These are phyloP conservation scores for Macrolepiota albuminosa DNA, from an alignment of 768 basidiomycete genomes.

Conservation along the genomic window DNA sequence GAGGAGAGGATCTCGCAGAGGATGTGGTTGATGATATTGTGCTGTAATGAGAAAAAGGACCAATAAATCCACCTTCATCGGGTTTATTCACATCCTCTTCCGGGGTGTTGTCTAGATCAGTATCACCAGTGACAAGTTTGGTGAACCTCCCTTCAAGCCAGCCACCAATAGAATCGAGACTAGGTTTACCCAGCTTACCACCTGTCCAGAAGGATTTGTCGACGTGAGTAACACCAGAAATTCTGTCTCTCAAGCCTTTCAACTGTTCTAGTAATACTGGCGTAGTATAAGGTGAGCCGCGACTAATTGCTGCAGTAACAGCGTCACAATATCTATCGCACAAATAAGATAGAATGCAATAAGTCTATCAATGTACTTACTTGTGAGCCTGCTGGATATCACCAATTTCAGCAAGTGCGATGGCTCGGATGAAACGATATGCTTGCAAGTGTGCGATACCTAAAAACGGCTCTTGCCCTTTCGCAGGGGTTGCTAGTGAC, in stretches of 20 bases:
- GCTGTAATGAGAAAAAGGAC: slow-evolving; percentile 91
- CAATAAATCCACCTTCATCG: slow-evolving; percentile 44
- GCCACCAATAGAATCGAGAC: slow-evolving; percentile 83
- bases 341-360: background rate
- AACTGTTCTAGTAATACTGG: slow-evolving; percentile 66
- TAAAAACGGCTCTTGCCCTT: slow-evolving; percentile 82
- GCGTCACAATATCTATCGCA: slow-evolving; percentile 84
- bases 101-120: slow-evolving; percentile 42
- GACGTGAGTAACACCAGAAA: slow-evolving; percentile 63
- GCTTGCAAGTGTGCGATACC: slow-evolving; percentile 87
- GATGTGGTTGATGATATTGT: slow-evolving; percentile 81
- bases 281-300: slow-evolving; percentile 64
- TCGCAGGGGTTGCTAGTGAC: slow-evolving; percentile 62
- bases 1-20: slow-evolving; percentile 75
- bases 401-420: slow-evolving; percentile 75
- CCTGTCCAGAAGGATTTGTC: slow-evolving; percentile 88
- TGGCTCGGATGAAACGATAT: slow-evolving; percentile 79
- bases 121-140: slow-evolving; percentile 92
- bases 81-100: slow-evolving; percentile 32
- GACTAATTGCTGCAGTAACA: slow-evolving; percentile 61
- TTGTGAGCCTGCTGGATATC: slow-evolving; percentile 71
- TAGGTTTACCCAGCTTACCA: slow-evolving; percentile 85
- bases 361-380: slow-evolving; percentile 32
- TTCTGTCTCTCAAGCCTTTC: slow-evolving; percentile 72
- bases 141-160: slow-evolving; percentile 93